Conservation (phyloP, 441 rosid genomes). For the Daphne laureola region DNA sequence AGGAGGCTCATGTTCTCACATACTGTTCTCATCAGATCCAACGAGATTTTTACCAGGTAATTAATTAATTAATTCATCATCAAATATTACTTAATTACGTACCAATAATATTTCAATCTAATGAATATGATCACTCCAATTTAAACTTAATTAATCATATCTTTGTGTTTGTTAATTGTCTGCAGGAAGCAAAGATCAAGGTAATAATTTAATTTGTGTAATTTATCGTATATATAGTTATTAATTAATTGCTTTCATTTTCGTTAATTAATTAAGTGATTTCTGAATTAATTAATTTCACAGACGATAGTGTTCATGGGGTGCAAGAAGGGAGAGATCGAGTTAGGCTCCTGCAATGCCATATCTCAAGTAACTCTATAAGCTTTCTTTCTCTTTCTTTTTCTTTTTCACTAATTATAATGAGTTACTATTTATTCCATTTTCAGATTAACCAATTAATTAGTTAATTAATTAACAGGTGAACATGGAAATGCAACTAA, state of each 20-base stretch:
- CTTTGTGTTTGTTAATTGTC: slow-evolving; percentile 5
- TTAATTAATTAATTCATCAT: no score
- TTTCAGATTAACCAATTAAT: background rate
- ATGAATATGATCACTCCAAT: no score
- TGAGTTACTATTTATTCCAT: no score
- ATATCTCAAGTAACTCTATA: slow-evolving; percentile 32
- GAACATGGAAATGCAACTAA: slow-evolving; percentile 45
- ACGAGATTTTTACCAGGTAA: slow-evolving; percentile 61
- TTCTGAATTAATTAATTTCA: no score
- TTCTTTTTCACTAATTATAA: no score
- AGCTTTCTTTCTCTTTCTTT: background rate
- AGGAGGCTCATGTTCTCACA: slow-evolving; percentile 31
- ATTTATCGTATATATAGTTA: no score
- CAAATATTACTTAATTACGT: no score
- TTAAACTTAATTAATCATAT: no score
- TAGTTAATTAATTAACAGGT: slow-evolving; percentile 33
- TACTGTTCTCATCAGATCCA: slow-evolving; percentile 37
- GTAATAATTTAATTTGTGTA: slow-evolving; percentile 19
- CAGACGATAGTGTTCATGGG: slow-evolving; percentile 81
- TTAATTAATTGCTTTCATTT: background rate
- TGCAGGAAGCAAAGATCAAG: slow-evolving; percentile 83
- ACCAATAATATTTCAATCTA: no score
- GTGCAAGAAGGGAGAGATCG: slow-evolving; percentile 77
- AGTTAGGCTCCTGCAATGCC: slow-evolving; percentile 52
- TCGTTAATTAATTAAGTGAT: background rate